Evolutionary conservation across 495 filamentous ascomycete species (phyloP), one percentile per base, ranked within the genome.

Genomic region (Sordaria brevicollis): DNA sequence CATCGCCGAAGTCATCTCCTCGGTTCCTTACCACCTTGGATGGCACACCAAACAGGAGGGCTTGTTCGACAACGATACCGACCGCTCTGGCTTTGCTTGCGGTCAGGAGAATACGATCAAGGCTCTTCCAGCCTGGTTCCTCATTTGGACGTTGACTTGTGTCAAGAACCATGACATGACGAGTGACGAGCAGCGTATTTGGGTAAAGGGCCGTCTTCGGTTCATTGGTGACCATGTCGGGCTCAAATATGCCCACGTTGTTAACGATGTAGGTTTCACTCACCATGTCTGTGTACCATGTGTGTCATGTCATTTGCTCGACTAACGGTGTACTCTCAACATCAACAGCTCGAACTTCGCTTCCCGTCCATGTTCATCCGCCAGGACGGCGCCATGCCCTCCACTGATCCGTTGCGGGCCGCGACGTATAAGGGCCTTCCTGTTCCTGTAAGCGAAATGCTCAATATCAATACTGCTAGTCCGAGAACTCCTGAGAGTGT

Each of bases 11-110:
- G 76, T 86, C 38, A 78, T 86, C 38, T 81, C 85, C 8, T 83
- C 81, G 2, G 81, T 86, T 41, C 85, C 85, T 4, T 87, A 82
- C 70, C 81, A 83, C 70, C 77, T 87, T 0, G 84, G 85, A 33
- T 86, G 84, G 83, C 79, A 79, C 62, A 70, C 73, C n/a, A 70
- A 74, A 57, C 71, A 74, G 9, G 72, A 35, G 9, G 73, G 78
- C 38, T 19, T 72, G 9, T 57, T 78, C 19, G 62, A 69, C 21
- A 65, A 35, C 21, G 17, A 65, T 29, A 33, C 70, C 7, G 71
- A 71, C 17, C 67, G 73, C 11, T 77, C 73, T 2, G 75, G 68
- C 7, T 85, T 83, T 68, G 75, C 71, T 15, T 82, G 79, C 69
- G 81, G 83, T 8, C 72, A 78, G 8, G 80, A 81, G 17, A 74